These are phyloP conservation scores for Taxillus chinensis DNA, from an alignment of 164 flowering plant genomes.

Conservation along the genomic window DNA sequence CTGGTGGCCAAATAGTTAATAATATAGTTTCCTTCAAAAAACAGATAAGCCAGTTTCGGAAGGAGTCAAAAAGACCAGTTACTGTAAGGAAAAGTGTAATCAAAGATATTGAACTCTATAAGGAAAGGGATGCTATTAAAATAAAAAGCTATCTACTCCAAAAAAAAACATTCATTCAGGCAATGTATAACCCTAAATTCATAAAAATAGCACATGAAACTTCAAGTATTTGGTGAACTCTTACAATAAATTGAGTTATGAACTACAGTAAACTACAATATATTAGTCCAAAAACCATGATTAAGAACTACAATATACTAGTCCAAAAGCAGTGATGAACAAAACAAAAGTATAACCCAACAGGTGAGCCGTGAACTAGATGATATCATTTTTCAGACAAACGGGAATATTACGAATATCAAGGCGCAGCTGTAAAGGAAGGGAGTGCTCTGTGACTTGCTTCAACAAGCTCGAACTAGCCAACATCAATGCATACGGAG, in stretches of 20 bases:
- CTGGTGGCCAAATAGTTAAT: slow-evolving; percentile 82
- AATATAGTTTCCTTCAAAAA: slow-evolving; percentile 71
- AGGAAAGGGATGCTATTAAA: neutral
- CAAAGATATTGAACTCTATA: neutral
- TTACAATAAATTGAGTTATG: no score
- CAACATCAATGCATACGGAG: slow-evolving; percentile 94
- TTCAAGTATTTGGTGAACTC: no score
- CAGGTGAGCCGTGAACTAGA: no score
- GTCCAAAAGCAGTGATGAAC: no score
- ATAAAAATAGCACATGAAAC: neutral
- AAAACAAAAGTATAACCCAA: no score
- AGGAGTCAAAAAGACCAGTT: neutral
- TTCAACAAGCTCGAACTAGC: slow-evolving; percentile 96
- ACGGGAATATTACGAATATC: slow-evolving; percentile 61
- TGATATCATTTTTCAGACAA: neutral
- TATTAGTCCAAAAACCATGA: no score
- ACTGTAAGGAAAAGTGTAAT: neutral
- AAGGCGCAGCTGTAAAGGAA: slow-evolving; percentile 85
- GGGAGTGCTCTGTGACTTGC: slow-evolving; percentile 96
- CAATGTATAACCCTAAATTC: neutral
- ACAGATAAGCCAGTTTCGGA: slow-evolving; percentile 13
- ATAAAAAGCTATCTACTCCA: no score
- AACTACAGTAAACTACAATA: no score
- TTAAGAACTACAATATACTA: no score
- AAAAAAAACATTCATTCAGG: no score